A percentile compares a stretch with the other conserved stretches of the same genome.
Conservation (phyloP, 805 yeast species). For the Wickerhamiella azymoides region DNA sequence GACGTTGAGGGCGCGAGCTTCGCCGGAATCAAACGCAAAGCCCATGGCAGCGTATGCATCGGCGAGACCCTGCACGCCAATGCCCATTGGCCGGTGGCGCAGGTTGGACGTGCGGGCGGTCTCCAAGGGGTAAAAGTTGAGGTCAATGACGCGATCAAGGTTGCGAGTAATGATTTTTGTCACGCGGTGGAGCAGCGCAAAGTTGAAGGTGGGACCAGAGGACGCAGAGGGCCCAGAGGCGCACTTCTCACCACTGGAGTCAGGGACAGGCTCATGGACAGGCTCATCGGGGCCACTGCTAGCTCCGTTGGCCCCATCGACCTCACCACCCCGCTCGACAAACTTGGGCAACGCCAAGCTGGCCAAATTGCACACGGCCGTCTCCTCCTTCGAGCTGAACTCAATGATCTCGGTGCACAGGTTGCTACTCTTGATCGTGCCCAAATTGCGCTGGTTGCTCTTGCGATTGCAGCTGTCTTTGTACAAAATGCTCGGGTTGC, state of each 20-base stretch:
- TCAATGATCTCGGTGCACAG: conserved; percentile 86
- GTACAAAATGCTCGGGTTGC: conserved; percentile 86
- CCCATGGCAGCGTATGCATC: conserved; percentile 65
- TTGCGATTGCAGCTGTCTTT: conserved; percentile 84
- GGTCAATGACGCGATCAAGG: conserved; percentile 68
- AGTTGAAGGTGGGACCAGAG: conserved; percentile 35
- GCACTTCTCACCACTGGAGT: no score
- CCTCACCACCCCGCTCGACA: conserved; percentile 31
- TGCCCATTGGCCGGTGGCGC: conserved; percentile 75
- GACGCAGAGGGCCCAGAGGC: no score
- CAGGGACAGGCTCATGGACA: no score
- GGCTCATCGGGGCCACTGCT: no score
- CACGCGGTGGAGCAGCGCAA: conserved; percentile 53
- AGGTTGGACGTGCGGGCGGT: conserved; percentile 56
- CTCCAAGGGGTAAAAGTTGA: conserved; percentile 64
- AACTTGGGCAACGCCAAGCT: conserved; percentile 80
- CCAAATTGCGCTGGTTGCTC: conserved; percentile 79
- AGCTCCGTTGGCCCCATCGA: no score
- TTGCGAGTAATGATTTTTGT: conserved; percentile 63
- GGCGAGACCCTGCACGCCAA: conserved; percentile 92
- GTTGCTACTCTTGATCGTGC: conserved; percentile 81
- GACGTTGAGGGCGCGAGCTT: conserved; percentile 55
- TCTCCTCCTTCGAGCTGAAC: conserved; percentile 72
- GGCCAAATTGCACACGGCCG: conserved; percentile 88
- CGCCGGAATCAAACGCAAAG: conserved; percentile 65